Base-by-base conservation (phyloP, 805 yeast species). In the Saccharomycopsis fibuligera region DNA sequence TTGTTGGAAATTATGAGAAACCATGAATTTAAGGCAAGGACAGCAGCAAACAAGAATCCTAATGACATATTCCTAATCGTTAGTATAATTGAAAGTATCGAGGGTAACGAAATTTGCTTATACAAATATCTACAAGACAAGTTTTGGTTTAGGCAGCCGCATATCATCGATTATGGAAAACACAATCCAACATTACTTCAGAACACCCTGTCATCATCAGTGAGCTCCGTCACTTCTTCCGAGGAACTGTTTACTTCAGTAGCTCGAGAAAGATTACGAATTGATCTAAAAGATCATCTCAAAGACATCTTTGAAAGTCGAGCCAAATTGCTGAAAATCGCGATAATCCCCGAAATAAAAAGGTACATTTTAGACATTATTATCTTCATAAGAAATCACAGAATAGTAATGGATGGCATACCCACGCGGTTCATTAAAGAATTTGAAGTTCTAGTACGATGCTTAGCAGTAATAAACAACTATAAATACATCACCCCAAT, bases 301-400 rank as follows among this genome's bases (percentile, higher is more conserved):
- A 27, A 45, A 24, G 25, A 35, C 10, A 36, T 53, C 3, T 19
- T 48, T 9, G 33, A 31, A 6, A 22, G 54, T 8, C 38, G 58
- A 9, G 14, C 44, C 1, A 40, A 55, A 17, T 48, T 61, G 47
- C 4, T 25, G 1, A 14, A 47, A 6, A 68, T 76, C 9, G 55
- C 50, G 4, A 60, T 80, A 5, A 67, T 70, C 0, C 70, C 78
- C 0, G 84, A 80, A 47, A 63, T 81, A 27, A 59, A 59, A 39
- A 60, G 81, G 4, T 81, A 80, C 55, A 70, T 78, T 51, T 75
- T 78, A 52, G 86, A 81, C 58, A 68, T 81, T 12, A 60, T 78
- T 2, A 66, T 79, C 2, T 75, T 71, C 56, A 56, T 75, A 1
- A 63, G 87, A 39, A 69, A 71, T 46, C 83, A 81, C 56, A 58